phyloP scores from a whole-genome alignment of 306 rosid genomes.

The Cicer pinnatifidum region DNA sequence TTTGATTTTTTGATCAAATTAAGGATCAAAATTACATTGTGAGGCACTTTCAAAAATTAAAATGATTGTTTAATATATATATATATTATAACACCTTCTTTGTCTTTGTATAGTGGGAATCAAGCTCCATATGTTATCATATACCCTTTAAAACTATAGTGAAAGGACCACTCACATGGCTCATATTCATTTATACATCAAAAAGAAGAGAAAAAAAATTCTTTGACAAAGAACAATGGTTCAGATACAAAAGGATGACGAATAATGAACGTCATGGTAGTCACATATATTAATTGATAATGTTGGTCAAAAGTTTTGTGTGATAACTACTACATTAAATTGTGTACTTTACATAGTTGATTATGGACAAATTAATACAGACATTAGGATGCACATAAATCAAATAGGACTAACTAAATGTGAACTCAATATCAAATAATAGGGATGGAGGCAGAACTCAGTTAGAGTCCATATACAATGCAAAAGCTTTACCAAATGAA shows the following conservation, averaged over 20 bases:
- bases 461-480: slow-evolving; percentile 3
- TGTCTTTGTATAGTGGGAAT: slow-evolving; percentile 52
- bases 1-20: no score
- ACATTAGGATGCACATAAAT: slow-evolving; percentile 27
- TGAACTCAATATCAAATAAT: not conserved
- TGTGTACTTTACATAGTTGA: slow-evolving; percentile 42
- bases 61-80: no score
- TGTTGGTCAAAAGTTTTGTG: slow-evolving; percentile 45
- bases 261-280: slow-evolving; percentile 43
- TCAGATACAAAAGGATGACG: slow-evolving; percentile 23
- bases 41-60: no score
- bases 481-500: slow-evolving; percentile 23
- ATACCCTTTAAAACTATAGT: slow-evolving; percentile 37
- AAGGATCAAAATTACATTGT: no score
- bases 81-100: slow-evolving; percentile 4
- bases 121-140: slow-evolving; percentile 48
- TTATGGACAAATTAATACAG: slow-evolving; percentile 44
- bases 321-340: slow-evolving; percentile 40
- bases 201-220: not conserved
- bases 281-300: slow-evolving; percentile 16
- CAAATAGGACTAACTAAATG: slow-evolving; percentile 40
- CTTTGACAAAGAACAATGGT: not conserved
- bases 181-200: not conserved
- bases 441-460: slow-evolving; percentile 5
- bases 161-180: slow-evolving; percentile 60